These are phyloP conservation scores for Populus ilicifolia DNA, from an alignment of 345 rosid genomes.

Conservation along the genomic window DNA sequence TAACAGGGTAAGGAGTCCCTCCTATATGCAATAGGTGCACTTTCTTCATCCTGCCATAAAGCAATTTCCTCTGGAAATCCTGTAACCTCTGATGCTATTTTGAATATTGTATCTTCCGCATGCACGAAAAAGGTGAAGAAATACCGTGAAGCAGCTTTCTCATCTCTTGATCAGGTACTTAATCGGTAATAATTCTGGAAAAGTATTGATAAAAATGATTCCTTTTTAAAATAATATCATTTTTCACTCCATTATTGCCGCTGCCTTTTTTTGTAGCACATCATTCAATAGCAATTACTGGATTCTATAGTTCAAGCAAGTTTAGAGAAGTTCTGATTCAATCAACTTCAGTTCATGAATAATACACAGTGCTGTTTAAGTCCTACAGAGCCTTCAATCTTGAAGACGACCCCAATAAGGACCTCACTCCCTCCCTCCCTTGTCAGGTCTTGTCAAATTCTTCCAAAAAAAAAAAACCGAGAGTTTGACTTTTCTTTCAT, in stretches of 20 bases:
- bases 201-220: background rate
- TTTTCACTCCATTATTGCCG: background rate
- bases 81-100: constrained; percentile 48
- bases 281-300: too few relatives aligned
- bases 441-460: too few relatives aligned
- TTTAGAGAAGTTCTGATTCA: too few relatives aligned
- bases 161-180: constrained; percentile 68
- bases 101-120: constrained; percentile 64
- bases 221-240: background rate
- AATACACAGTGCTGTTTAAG: too few relatives aligned
- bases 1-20: constrained; percentile 87
- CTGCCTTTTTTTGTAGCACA: too few relatives aligned
- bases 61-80: constrained; percentile 64
- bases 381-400: background rate
- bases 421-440: too few relatives aligned
- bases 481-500: too few relatives aligned
- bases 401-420: too few relatives aligned
- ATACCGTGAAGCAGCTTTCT: constrained; percentile 79
- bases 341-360: too few relatives aligned
- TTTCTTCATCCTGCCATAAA: constrained; percentile 70
- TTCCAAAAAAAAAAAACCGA: too few relatives aligned
- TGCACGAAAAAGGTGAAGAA: constrained; percentile 71
- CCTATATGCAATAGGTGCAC: constrained; percentile 71
- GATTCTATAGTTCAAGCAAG: too few relatives aligned
- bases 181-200: background rate